Percentiles rank a stretch among this genome's conserved stretches.
Conservation (phyloP, 805 yeast genomes). For the Candida mattraensis region DNA sequence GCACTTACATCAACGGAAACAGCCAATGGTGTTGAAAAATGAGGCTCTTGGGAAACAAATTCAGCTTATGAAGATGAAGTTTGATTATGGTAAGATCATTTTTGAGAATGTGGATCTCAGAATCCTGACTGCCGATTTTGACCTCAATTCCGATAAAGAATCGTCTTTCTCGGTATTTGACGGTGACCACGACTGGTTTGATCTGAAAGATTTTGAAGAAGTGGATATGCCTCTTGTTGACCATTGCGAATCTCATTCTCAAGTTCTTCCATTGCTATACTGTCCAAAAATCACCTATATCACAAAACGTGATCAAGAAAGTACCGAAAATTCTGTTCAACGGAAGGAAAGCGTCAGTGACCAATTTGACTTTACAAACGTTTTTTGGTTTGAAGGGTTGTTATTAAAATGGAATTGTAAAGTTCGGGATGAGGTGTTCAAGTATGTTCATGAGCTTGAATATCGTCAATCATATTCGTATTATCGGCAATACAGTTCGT, state of each 20-base stretch:
- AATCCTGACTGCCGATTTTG: conserved; percentile 48
- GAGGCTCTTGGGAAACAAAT: conserved; percentile 48
- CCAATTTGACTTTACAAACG: conserved; percentile 49
- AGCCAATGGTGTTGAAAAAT: conserved; percentile 46
- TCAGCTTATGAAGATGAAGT: conserved; percentile 56
- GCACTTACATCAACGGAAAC: conserved; percentile 64
- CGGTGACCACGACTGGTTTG: conserved; percentile 60
- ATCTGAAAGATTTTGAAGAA: conserved; percentile 60
- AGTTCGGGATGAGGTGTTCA: conserved; percentile 61
- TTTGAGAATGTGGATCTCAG: conserved; percentile 59
- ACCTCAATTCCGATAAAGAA: conserved; percentile 6
- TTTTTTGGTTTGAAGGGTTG: conserved; percentile 71
- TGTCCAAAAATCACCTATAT: conserved; percentile 74
- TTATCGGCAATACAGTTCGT: conserved; percentile 28
- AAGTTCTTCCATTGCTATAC: conserved; percentile 60
- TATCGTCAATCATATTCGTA: conserved; percentile 43
- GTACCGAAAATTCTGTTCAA: conserved; percentile 65
- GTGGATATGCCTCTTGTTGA: conserved; percentile 43
- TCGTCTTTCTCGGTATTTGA: conserved; percentile 42
- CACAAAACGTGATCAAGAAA: conserved; percentile 47
- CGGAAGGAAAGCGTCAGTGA: conserved; percentile 35
- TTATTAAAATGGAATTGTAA: conserved; percentile 77
- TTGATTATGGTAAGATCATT: conserved; percentile 60
- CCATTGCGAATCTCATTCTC: conserved; percentile 39
- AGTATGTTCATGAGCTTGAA: conserved; percentile 53